Evolutionary conservation across 352 stramenopile species (phyloP).

Genomic region (Aphanomyces astaci): DNA sequence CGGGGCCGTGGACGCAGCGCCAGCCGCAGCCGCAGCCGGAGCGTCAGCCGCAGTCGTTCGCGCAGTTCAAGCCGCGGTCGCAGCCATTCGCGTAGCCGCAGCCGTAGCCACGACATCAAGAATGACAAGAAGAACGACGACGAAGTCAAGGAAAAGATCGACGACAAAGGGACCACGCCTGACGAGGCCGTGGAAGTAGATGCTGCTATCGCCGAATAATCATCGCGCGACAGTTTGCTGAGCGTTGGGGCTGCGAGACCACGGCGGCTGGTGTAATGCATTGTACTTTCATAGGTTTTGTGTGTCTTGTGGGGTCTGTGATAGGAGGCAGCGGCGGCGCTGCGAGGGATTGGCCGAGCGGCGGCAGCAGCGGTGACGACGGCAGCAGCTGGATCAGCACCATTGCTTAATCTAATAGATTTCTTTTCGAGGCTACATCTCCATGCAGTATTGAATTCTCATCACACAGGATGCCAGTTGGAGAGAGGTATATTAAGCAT

Average conservation of each 20-base stretch:
- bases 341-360: neutral
- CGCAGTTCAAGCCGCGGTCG: conserved; percentile 29
- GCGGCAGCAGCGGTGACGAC: neutral
- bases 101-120: conserved; percentile 25
- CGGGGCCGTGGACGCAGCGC: too few species aligned
- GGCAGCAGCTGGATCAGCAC: too few species aligned
- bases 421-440: neutral
- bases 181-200: conserved; percentile 21
- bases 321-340: neutral
- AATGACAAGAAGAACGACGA: conserved; percentile 20
- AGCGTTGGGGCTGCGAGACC: neutral
- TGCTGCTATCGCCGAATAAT: neutral
- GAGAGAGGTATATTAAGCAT: too few species aligned
- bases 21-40: conserved; percentile 34
- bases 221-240: neutral
- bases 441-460: too few species aligned
- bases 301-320: neutral
- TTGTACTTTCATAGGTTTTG: conserved; percentile 1
- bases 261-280: neutral
- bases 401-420: neutral
- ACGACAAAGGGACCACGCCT: neutral
- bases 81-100: conserved; percentile 13
- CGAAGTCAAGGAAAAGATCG: conserved; percentile 10
- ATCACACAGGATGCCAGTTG: too few species aligned
- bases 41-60: conserved; percentile 31